Evolutionary conservation across 2,329 filamentous ascomycete genomes (phyloP).

Genomic region (Pyrenochaeta sp.): DNA sequence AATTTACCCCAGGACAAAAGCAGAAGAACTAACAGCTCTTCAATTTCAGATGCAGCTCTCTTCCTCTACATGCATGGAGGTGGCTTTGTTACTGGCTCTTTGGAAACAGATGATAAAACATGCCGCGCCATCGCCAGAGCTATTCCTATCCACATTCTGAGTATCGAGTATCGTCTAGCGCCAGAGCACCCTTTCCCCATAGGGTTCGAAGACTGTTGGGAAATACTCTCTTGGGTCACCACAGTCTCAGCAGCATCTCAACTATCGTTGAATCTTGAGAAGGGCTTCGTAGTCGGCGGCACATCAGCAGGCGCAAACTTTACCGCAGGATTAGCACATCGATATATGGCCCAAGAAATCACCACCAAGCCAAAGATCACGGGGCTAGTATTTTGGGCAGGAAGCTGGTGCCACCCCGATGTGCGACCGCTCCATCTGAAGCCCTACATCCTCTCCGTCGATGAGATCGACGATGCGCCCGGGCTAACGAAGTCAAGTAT

Average conservation of each 20-base stretch:
- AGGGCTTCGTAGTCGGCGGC: slow-evolving; percentile 13
- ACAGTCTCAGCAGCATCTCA: not conserved
- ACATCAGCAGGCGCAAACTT: slow-evolving; percentile 17
- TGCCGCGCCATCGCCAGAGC: slow-evolving; percentile 7
- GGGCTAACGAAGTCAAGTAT: slow-evolving; percentile 12
- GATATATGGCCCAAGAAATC: not conserved
- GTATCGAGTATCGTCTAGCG: slow-evolving; percentile 14
- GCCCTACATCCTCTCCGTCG: slow-evolving; percentile 7
- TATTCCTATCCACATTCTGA: slow-evolving; percentile 7
- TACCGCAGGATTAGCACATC: slow-evolving; percentile 11
- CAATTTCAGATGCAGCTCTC: not conserved
- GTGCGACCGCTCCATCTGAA: slow-evolving; percentile 1
- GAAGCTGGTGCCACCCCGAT: slow-evolving; percentile 7
- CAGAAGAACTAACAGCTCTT: not conserved
- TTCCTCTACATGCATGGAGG: slow-evolving; percentile 17
- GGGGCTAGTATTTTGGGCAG: slow-evolving; percentile 12
- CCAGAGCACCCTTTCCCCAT: slow-evolving; percentile 13
- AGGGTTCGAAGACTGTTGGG: slow-evolving; percentile 16
- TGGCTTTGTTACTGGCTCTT: slow-evolving; percentile 11
- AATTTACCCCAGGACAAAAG: not conserved
- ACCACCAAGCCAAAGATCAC: slow-evolving; percentile 1
- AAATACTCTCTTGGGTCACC: slow-evolving; percentile 4
- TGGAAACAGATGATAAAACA: slow-evolving; percentile 11
- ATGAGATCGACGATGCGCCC: slow-evolving; percentile 15
- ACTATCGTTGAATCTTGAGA: not conserved